These are phyloP conservation scores for Hebeloma cylindrosporum DNA, from an alignment of 768 basidiomycete genomes.

Conservation along the genomic window DNA sequence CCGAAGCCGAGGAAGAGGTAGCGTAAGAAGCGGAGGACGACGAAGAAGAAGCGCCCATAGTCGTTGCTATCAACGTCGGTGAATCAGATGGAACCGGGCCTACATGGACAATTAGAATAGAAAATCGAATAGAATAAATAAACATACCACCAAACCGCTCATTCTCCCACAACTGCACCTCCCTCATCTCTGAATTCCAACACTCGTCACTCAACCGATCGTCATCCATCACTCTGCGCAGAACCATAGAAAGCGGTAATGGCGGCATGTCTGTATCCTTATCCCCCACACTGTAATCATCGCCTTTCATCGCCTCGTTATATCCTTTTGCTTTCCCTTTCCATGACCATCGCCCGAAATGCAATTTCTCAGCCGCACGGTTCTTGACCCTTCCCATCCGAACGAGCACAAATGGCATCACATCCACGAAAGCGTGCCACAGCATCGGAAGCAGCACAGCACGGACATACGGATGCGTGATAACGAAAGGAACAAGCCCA, in stretches of 20 bases:
- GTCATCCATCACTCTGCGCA: slow-evolving; percentile 55
- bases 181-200: slow-evolving; percentile 63
- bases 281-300: background rate
- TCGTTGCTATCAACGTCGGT: slow-evolving; percentile 1
- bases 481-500: slow-evolving; percentile 52
- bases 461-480: slow-evolving; percentile 49
- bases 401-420: slow-evolving; percentile 10
- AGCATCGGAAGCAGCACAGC: slow-evolving; percentile 31
- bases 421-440: background rate
- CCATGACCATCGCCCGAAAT: too few species aligned
- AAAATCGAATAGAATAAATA: background rate
- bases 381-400: background rate
- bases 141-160: slow-evolving; percentile 52
- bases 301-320: background rate
- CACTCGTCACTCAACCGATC: slow-evolving; percentile 62
- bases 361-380: too few species aligned
- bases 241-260: slow-evolving; percentile 24
- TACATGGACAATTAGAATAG: background rate
- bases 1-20: too few species aligned
- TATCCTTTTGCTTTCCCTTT: background rate
- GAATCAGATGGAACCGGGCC: slow-evolving; percentile 12
- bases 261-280: slow-evolving; percentile 9
- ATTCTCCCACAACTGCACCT: slow-evolving; percentile 82
- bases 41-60: background rate
- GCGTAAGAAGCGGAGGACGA: too few species aligned